These are phyloP conservation scores for Thraustochytrium striatum DNA, from an alignment of 352 stramenopile species.

Conservation along the genomic window DNA sequence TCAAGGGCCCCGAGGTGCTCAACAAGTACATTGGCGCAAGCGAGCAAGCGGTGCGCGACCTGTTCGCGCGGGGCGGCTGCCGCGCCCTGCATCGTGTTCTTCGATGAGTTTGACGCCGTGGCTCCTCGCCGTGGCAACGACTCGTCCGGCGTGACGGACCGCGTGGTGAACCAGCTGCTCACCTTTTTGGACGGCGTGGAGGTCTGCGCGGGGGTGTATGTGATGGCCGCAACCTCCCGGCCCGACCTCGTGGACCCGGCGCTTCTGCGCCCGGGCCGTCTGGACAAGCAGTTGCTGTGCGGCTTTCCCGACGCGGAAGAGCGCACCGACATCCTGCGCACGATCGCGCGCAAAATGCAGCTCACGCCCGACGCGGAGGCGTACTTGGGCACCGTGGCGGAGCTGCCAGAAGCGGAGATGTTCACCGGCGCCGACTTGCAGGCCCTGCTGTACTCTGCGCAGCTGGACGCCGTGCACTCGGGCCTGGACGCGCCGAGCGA, in stretches of 20 bases:
- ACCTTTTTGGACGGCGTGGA: constrained; percentile 96
- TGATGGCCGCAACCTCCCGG: constrained; percentile 89
- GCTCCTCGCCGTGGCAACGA: constrained; percentile 84
- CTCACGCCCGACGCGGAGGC: constrained; percentile 65
- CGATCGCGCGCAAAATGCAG: constrained; percentile 70
- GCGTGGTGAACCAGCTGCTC: constrained; percentile 95
- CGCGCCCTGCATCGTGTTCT: constrained; percentile 61
- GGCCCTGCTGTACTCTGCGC: constrained; percentile 86
- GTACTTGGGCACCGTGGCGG: constrained; percentile 69
- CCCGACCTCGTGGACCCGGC: constrained; percentile 94
- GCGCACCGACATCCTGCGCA: constrained; percentile 71
- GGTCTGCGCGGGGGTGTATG: constrained; percentile 71
- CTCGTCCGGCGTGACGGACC: constrained; percentile 90
- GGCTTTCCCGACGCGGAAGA: constrained; percentile 75
- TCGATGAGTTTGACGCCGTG: constrained; percentile 85
- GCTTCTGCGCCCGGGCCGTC: constrained; percentile 81
- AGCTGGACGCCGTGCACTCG: constrained; percentile 84
- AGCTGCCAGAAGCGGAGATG: constrained; percentile 65
- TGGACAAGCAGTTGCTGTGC: constrained; percentile 87
- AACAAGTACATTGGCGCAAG: constrained; percentile 84
- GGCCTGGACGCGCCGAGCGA: constrained; percentile 57
- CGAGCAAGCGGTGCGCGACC: constrained; percentile 76
- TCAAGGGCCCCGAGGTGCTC: constrained; percentile 79
- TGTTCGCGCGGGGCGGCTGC: constrained; percentile 72
- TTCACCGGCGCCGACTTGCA: constrained; percentile 88